Base-by-base conservation (phyloP, 805 yeast genomes). In the Candida schatavii region DNA sequence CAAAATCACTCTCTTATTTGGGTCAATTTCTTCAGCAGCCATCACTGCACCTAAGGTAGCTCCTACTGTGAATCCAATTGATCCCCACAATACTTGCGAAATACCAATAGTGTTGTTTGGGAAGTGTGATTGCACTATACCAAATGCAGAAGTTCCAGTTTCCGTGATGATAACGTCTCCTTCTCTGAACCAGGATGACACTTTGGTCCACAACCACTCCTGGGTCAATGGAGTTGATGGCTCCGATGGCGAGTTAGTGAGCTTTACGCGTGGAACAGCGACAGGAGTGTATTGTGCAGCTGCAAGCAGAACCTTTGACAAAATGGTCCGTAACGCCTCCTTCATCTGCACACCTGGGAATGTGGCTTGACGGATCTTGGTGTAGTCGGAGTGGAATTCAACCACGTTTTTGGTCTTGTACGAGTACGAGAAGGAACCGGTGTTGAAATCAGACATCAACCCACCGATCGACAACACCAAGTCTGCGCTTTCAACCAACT, bases 141-240 rank as follows among this genome's bases (percentile, higher is more conserved):
- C 88, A 55, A 82, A 82, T 40, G 85, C 82, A 33, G 88, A 78
- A 30, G 88, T 83, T 66, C 88, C 88, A 35, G 88, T 82, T 64
- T 83, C 88, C 42, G 85, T 75, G 50, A 83, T 72, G 46, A 82
- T 73, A 42, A 81, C 70, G 67, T 83, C 88, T 55, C 84, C 85
- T 55, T 76, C 77, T 61, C 70, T 69, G 55, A 83, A 73, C 79
- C 82, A 83, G 37, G 75, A 70, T 25, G 82, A 75, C 32, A 81
- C 66, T 59, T 75, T 73, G 50, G 78, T 78, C 88, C 88, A 83
- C 51, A 82, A 60, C 80, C 81, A 81, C 56, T 78, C 81, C 65
- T 81, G 87, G 42, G 79, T 52, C 47, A 82, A 65, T 13, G 42
- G 43, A 11, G 51, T 50, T 11, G 46, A 47, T 32, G 48, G 47